phyloP scores from a whole-genome alignment of 768 basidiomycete species.

The Pleurotus giganteus region DNA sequence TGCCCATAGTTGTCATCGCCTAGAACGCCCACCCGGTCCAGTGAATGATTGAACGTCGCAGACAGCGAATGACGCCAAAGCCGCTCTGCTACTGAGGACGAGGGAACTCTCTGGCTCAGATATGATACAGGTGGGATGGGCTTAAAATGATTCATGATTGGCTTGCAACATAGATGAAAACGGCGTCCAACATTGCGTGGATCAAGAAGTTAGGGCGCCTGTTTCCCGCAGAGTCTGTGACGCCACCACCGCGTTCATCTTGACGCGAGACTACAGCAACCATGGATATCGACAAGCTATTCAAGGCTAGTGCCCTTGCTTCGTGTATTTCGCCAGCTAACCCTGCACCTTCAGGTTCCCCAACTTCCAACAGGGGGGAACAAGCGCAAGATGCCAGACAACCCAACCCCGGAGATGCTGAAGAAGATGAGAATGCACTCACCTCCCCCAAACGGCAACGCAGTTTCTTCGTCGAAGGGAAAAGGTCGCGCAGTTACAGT shows the following conservation, averaged over 20 bases:
- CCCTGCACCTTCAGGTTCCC: slow-evolving; percentile 45
- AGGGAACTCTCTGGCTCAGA: not conserved
- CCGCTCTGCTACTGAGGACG: not conserved
- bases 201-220: not conserved
- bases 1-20: slow-evolving; percentile 63
- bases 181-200: not conserved
- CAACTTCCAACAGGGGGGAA: slow-evolving; percentile 61
- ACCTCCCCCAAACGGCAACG: slow-evolving; percentile 9
- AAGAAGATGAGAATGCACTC: slow-evolving; percentile 72
- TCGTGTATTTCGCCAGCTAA: not conserved
- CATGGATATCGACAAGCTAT: slow-evolving; percentile 45
- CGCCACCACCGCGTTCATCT: not conserved
- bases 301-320: slow-evolving; percentile 36
- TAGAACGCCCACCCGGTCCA: slow-evolving; percentile 73
- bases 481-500: slow-evolving; percentile 48
- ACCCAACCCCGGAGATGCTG: slow-evolving; percentile 77
- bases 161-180: not conserved
- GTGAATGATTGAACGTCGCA: not conserved
- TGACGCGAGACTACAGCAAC: slow-evolving; percentile 11
- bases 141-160: not conserved
- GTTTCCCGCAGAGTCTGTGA: not conserved
- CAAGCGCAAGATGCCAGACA: slow-evolving; percentile 76
- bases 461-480: slow-evolving; percentile 18
- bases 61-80: slow-evolving; percentile 1
- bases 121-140: not conserved